Percentiles rank a stretch among this genome's conserved stretches.
phyloP scores from a whole-genome alignment of 768 basidiomycete genomes.

The Russula lepida region DNA sequence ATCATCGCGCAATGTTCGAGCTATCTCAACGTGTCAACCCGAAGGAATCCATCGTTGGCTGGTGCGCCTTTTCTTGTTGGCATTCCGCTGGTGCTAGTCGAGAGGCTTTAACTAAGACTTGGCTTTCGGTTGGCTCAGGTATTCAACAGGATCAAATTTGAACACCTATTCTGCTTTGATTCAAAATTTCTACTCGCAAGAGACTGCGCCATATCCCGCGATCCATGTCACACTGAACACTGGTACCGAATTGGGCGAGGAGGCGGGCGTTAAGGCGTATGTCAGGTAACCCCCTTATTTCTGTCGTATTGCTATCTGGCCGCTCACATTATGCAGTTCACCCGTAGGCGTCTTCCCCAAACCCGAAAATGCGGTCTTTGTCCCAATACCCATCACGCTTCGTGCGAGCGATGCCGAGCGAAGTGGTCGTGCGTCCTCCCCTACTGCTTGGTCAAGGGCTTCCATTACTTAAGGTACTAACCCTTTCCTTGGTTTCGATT shows the following conservation, averaged over 20 bases:
- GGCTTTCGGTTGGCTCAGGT: slow-evolving; percentile 61
- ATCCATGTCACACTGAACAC: slow-evolving; percentile 90
- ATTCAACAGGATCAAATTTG: slow-evolving; percentile 83
- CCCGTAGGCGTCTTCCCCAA: slow-evolving; percentile 85
- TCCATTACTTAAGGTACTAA: neutral
- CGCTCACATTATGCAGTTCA: slow-evolving; percentile 40
- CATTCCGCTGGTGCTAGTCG: slow-evolving; percentile 34
- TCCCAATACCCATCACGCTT: slow-evolving; percentile 84
- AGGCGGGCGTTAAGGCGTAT: slow-evolving; percentile 78
- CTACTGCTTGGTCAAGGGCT: neutral
- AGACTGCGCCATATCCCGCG: slow-evolving; percentile 80
- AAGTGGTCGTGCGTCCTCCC: slow-evolving; percentile 60
- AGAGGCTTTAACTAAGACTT: slow-evolving; percentile 87
- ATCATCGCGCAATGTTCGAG: slow-evolving; percentile 89
- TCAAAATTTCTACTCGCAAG: slow-evolving; percentile 95
- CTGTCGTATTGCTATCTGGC: neutral
- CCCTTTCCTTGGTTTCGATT: no score
- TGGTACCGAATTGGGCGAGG: slow-evolving; percentile 50
- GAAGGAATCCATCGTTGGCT: slow-evolving; percentile 89
- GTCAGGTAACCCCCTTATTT: slow-evolving; percentile 47
- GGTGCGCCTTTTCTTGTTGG: slow-evolving; percentile 44
- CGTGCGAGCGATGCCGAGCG: slow-evolving; percentile 78
- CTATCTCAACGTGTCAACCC: slow-evolving; percentile 77
- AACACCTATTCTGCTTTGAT: slow-evolving; percentile 95
- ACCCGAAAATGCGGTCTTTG: slow-evolving; percentile 91